Percentiles rank a stretch among this genome's conserved stretches.
Conservation (phyloP, 2,329 filamentous ascomycete genomes). For the Fusarium nisikadoi region DNA sequence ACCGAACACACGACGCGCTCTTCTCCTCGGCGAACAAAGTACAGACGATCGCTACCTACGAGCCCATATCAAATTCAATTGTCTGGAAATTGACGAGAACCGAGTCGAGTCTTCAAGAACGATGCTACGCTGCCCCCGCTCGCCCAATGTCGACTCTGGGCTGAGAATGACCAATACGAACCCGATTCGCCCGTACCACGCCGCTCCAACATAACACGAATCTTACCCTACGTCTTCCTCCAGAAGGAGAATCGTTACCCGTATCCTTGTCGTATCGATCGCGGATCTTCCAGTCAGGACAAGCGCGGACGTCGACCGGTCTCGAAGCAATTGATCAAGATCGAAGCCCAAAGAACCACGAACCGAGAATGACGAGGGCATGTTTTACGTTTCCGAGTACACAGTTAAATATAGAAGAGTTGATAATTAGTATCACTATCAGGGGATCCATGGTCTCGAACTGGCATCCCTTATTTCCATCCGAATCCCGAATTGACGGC, state of each 20-base stretch:
- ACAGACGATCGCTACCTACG: neutral
- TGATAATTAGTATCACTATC: neutral
- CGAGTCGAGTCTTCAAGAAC: neutral
- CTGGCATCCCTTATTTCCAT: rapidly evolving
- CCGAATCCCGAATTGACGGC: neutral
- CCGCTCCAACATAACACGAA: neutral
- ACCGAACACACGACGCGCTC: neutral
- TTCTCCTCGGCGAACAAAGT: neutral
- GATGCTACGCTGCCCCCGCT: neutral
- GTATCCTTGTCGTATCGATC: neutral
- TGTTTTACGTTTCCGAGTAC: rapidly evolving
- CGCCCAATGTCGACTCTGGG: neutral
- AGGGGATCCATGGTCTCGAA: rapidly evolving
- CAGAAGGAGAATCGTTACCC: rapidly evolving
- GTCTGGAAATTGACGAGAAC: neutral
- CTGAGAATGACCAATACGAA: neutral
- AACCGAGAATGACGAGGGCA: neutral
- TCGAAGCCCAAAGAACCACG: neutral
- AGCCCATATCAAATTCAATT: too few relatives aligned
- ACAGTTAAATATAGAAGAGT: rapidly evolving
- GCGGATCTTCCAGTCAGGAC: neutral
- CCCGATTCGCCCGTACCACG: neutral
- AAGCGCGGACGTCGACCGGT: neutral
- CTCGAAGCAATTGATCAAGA: neutral
- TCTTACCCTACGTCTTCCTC: rapidly evolving